Evolutionary conservation across 768 basidiomycete species (phyloP), one percentile per base, ranked within the genome.

Genomic region (Termitomyces eurrhizus): DNA sequence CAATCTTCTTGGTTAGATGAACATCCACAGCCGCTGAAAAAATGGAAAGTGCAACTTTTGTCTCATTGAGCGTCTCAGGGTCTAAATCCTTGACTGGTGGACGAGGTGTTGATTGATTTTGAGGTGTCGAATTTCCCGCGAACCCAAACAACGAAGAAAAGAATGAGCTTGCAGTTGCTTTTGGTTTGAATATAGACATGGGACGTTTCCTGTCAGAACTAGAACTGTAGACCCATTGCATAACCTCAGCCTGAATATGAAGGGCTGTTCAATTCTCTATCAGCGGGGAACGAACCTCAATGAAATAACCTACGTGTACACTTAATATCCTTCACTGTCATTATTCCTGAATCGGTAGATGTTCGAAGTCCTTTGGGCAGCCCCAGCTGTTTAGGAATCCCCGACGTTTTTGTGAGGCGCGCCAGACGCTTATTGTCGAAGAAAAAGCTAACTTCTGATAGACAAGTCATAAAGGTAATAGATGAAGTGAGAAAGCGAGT

Each of bases 401-500:
- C 87, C 33, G 80, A 69, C 1, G 80, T 77, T 74, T 93, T 95
- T 54, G 78, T 80, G 58, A 95, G 70, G 44, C 78, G 80, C 5
- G 85, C 83, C 6, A 95, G 78, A 39, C 88, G 78, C 67, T 87
- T 83, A 62, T 88, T 88, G 67, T 98, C 88, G 45, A 97, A 85
- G 72, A 84, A 93, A 32, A 98, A 84, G 64, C 84, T 86, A 59
- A 98, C 84, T 71, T 89, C 81, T 12, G 78, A 76, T 11, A 99
- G 80, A 61, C 86, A 81, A 12, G 82, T 77, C 89, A 97, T 98
- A 75, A 99, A 99, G 0, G 94, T 95, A 58, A 99, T 87, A 0
- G 91, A 92, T 2, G 94, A 95, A 42, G 88, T 82, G 21, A 99
- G 80, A 71, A 99, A 98, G 24, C 92, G 84, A 36, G 90, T 85